Base-by-base conservation (phyloP, 1,284 basidiomycete genomes). In the Fomitopsis betulina region DNA sequence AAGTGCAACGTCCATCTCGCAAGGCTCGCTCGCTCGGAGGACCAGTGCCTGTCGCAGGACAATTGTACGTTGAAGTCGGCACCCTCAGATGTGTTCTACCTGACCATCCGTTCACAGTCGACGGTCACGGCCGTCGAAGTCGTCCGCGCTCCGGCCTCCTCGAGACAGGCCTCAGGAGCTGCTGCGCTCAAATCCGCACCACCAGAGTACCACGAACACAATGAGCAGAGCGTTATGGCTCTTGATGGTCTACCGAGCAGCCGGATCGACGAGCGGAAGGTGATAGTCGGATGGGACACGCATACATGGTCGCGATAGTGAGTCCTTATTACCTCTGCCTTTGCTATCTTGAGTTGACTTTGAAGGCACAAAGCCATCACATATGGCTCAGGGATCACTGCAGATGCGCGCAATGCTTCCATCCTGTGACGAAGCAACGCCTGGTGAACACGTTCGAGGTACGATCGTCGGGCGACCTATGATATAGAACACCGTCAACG, bases 401-500 rank as follows among this genome's bases (percentile, higher is more conserved):
- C 69, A 83, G 95, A 35, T 98, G 95, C 72, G 73, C 89, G 0
- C 75, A 85, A 53, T 98, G 95, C 73, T 96, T 92, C 69, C 96
- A 98, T 73, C 77, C 88, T 0, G 73, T 87, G 59, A 98, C 96
- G 9, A 96, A 94, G 70, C 96, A 98, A 72, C 82, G 96, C 10
- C 74, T 98, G 12, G 78, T 95, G 53, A 87, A 94, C 67, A 94
- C 96, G 0, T 93, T 89, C 61, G 84, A 91, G 60, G 94, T 90
- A 62, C 38, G 37, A 33, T 30, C 8, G 51, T 49, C 7, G 40
- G 5, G 8, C 2, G 8, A 5, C 27, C 8, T 39, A 21, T 8
- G 17, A 35, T 15, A 32, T 10, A 39, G 1, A 45, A 12, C 12
- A 15, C 39, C 33, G 25, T 59, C 49, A 5, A n/a, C 32, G 23